These are phyloP conservation scores for Ceratocystis papillata DNA, from an alignment of 2,329 filamentous ascomycete genomes.

Conservation along the genomic window DNA sequence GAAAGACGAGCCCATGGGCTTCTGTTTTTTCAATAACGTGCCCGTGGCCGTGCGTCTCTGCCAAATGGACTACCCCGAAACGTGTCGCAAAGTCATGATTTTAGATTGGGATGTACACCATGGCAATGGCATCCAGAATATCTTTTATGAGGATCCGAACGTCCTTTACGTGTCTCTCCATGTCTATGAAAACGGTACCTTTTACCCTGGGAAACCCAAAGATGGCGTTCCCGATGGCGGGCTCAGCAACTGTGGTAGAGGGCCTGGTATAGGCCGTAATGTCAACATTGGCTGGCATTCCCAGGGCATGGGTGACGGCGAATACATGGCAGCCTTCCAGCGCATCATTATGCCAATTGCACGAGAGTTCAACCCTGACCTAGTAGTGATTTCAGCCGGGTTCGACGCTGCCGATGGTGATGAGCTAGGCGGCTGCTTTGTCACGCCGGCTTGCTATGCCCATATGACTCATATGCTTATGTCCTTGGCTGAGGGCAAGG, in stretches of 20 bases:
- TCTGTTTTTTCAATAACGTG: constrained; percentile 97
- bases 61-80: constrained; percentile 66
- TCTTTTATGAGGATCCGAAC: constrained; percentile 90
- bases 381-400: constrained; percentile 89
- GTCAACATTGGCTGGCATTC: constrained; percentile 58
- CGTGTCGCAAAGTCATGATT: constrained; percentile 80
- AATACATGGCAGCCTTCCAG: constrained; percentile 95
- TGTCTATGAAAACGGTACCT: constrained; percentile 70
- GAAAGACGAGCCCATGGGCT: constrained; percentile 73
- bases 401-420: constrained; percentile 95
- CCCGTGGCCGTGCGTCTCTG: constrained; percentile 84
- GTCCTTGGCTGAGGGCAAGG: constrained; percentile 78
- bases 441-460: constrained; percentile 81
- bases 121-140: constrained; percentile 90
- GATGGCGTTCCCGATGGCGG: constrained; percentile 51
- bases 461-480: constrained; percentile 99
- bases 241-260: constrained; percentile 48
- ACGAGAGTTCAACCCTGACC: constrained; percentile 81
- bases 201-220: constrained; percentile 65
- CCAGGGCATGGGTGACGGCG: constrained; percentile 83
- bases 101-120: constrained; percentile 80
- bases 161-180: constrained; percentile 93
- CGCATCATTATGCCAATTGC: constrained; percentile 94
- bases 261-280: constrained; percentile 48
- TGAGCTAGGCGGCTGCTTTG: constrained; percentile 82